Base-by-base conservation (phyloP, 805 yeast species). In the Yamadazyma nakazawae region DNA sequence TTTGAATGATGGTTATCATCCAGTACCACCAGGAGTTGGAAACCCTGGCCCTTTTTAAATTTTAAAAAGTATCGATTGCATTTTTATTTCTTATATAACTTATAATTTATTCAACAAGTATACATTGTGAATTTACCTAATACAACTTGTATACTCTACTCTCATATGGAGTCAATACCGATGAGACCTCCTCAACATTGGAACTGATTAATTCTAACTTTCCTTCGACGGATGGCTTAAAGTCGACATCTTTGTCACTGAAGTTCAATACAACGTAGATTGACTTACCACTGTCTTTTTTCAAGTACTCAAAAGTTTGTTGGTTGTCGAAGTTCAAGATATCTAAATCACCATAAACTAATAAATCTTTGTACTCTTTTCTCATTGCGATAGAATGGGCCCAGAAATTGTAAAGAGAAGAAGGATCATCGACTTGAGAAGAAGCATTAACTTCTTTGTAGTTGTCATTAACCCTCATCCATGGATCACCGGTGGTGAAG, bases 401-500 rank as follows among this genome's bases (percentile, higher is more conserved):
- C 75, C 78, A 79, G 65, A 75, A 79, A 50, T 61, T 57, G 54
- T 71, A 65, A 30, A 76, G 62, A 0, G 82, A 78, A 39, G 69
- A 49, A 5, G 75, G 73, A 55, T 79, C 80, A 38, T 67, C 50
- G 17, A 64, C 57, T 57, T 79, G 81, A 2, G 70, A 60, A 2
- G 65, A 72, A 21, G 73, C 83, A 52, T 80, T 80, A 57, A 78
- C 66, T 45, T 68, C 70, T 49, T 59, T 62, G 62, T 73, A 79
- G 55, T 75, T 74, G 51, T 75, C 80, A 53, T 77, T 75, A 53
- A 75, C 74, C 50, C 68, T 62, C 64, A 74, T 78, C 84, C 84
- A 79, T 17, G 84, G 83, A 50, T 64, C 64, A 35, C 57, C 72
- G 4, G 71, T 62, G 18, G 80, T 64, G 60, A 79, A 79, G 0